Conservation (phyloP, 2,329 filamentous ascomycete genomes). For the Geosmithia flava region DNA sequence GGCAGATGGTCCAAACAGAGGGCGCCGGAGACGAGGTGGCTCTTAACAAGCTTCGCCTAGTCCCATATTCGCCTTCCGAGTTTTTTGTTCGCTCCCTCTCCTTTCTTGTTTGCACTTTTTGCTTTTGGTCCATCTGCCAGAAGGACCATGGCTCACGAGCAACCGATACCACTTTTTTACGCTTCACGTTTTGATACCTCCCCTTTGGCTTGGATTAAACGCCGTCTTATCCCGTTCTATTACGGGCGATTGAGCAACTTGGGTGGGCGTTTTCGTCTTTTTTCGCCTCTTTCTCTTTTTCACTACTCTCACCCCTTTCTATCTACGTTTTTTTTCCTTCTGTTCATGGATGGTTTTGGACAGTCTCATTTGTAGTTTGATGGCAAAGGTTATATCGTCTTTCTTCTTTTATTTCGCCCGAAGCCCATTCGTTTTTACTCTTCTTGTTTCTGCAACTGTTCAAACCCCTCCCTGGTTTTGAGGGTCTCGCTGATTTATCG, state of each 20-base stretch:
- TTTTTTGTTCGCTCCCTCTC: too few species aligned
- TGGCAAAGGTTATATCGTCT: too few species aligned
- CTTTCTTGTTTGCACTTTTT: neutral
- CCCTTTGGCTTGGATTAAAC: neutral
- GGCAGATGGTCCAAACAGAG: conserved; percentile 71
- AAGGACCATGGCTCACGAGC: neutral
- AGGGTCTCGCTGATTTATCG: neutral
- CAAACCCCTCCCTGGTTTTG: neutral
- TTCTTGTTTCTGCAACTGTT: neutral
- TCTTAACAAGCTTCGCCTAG: neutral
- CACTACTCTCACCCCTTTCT: too few species aligned
- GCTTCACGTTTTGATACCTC: neutral
- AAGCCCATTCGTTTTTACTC: too few species aligned
- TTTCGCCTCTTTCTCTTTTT: too few species aligned
- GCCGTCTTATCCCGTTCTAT: neutral
- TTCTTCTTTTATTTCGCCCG: too few species aligned
- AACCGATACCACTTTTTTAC: neutral
- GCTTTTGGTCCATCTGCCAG: neutral
- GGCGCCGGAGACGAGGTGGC: conserved; percentile 55
- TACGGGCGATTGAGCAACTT: neutral
- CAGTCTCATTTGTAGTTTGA: too few species aligned
- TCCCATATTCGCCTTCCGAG: neutral
- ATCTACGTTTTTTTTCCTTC: too few species aligned
- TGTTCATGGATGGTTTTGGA: too few species aligned
- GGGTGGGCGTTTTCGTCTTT: neutral